Conservation (phyloP, 2,329 filamentous ascomycete species). For the Cercospora sesami region DNA sequence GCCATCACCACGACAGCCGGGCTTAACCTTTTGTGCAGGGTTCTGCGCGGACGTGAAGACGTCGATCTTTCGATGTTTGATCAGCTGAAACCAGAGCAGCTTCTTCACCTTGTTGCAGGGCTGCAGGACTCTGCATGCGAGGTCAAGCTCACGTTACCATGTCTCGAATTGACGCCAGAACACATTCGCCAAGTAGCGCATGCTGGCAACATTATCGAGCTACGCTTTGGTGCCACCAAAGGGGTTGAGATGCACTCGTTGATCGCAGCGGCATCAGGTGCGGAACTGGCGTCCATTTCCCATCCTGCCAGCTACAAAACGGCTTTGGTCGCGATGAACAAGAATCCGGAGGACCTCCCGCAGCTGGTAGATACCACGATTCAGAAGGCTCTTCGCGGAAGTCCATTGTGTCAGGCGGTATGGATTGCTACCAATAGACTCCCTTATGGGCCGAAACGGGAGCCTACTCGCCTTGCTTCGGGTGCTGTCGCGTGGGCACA, state of each 20-base stretch:
- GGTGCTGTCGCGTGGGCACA: neutral
- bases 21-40: neutral
- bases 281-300: neutral
- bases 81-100: slow-evolving; percentile 1
- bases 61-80: slow-evolving; percentile 7
- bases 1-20: neutral
- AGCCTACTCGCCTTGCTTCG: neutral
- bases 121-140: neutral
- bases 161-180: neutral
- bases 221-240: neutral
- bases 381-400: neutral
- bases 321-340: neutral
- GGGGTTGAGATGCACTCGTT: neutral
- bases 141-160: slow-evolving; percentile 7
- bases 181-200: neutral
- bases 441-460: no score
- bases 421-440: neutral
- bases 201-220: neutral
- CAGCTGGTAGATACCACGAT: neutral
- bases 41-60: neutral
- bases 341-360: neutral
- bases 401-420: neutral
- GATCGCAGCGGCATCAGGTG: neutral
- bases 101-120: neutral
- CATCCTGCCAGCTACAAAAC: neutral